Base-by-base conservation (phyloP, 768 basidiomycete genomes). In the Russula emetica region DNA sequence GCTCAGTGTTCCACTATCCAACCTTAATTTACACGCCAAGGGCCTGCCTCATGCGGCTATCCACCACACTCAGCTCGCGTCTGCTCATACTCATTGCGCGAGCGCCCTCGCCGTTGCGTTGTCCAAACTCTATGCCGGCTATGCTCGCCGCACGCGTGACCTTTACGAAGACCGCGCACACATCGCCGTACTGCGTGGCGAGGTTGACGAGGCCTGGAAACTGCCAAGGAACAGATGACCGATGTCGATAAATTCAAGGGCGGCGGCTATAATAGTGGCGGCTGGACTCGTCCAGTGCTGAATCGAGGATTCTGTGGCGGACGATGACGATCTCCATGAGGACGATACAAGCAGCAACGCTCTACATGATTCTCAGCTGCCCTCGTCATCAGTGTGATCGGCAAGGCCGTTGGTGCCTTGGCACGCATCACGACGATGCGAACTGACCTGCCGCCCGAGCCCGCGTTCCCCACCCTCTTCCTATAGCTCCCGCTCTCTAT, bases 191-290 rank as follows among this genome's bases (percentile, higher is more conserved):
- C 80, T 92, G 24, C 79, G 87, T 68, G n/a, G n/a, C n/a, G 86
- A 90, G 67, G 77, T 91, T 26, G 84, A 87, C 54, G 91, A 92
- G 58, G 91, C 90, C 0, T 92, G 91, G 91, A 80, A 79, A 53
- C 85, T 63, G 90, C 89, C 3, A 85, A 90, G 69, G 82, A 81
- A 45, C 77, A 90, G 68, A 90, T 89, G 1, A 72, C 77, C 57
- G 87, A 91, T 71, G 80, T 91, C 69, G 88, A 92, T 71, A 83
- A 83, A 49, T 72, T 84, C 56, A 83, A 86, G 3, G 60, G 73
- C 65, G 4, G 71, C 66, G n/a, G 68, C 69, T 40, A 40, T 18
- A 16, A 36, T 24, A 4, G 16, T 22, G 28, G 66, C 71, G 30
- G 76, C 70, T 13, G 10, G 34, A 51, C 20, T 22, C 1, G n/a